phyloP scores from a whole-genome alignment of 2,329 filamentous ascomycete species.

The Xylaria polymorpha region DNA sequence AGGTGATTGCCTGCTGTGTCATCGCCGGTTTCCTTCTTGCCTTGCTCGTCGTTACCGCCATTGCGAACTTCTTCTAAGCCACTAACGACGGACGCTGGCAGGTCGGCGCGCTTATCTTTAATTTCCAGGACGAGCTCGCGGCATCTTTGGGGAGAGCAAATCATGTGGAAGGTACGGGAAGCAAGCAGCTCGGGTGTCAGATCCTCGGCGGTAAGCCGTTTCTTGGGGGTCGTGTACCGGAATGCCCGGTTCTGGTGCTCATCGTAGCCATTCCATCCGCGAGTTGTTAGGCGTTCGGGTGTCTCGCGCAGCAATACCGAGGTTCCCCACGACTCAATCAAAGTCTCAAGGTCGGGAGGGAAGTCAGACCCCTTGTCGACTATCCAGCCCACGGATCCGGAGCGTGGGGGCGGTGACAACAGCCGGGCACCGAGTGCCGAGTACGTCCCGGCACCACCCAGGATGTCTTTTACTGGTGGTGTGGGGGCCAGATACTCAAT shows the following conservation, averaged over 20 bases:
- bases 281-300: constrained; percentile 78
- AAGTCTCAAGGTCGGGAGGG: constrained; percentile 70
- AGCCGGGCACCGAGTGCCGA: constrained; percentile 89
- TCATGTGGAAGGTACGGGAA: constrained; percentile 85
- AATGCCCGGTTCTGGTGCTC: constrained; percentile 79
- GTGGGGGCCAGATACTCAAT: constrained; percentile 84
- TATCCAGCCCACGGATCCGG: constrained; percentile 84
- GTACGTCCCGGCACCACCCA: constrained; percentile 91
- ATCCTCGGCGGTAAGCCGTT: constrained; percentile 79
- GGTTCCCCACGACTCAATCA: constrained; percentile 81
- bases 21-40: constrained; percentile 11
- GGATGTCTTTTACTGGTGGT: constrained; percentile 76
- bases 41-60: neutral
- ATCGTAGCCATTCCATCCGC: constrained; percentile 92
- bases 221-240: constrained; percentile 87
- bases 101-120: constrained; percentile 63
- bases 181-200: constrained; percentile 74
- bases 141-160: constrained; percentile 83
- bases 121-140: constrained; percentile 81
- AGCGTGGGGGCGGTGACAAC: constrained; percentile 76
- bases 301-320: constrained; percentile 76
- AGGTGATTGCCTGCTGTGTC: constrained; percentile 38
- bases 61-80: neutral
- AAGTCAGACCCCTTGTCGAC: constrained; percentile 93
- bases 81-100: constrained; percentile 39